These are phyloP conservation scores for Ceratonia siliqua DNA, from an alignment of 306 rosid genomes.

Conservation along the genomic window DNA sequence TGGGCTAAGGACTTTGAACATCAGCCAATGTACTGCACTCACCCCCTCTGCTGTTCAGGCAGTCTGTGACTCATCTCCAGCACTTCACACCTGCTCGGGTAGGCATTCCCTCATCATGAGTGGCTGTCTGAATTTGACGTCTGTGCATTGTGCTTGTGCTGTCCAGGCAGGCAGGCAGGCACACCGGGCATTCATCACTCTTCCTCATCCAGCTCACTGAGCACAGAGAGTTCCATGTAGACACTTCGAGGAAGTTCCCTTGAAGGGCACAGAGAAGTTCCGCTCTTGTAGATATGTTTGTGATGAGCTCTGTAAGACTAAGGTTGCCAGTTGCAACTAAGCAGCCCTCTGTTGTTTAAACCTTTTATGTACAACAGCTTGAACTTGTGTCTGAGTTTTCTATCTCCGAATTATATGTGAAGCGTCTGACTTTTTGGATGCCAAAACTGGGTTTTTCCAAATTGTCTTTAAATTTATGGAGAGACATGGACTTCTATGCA, in stretches of 20 bases:
- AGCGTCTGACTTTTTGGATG: conserved; percentile 28
- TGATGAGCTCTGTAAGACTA: conserved; percentile 23
- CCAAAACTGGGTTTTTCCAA: conserved; percentile 19
- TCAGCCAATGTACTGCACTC: conserved; percentile 97
- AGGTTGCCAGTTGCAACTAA: neutral
- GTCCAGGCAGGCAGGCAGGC: conserved; percentile 80
- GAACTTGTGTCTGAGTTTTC: neutral
- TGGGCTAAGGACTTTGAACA: conserved; percentile 77
- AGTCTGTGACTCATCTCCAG: conserved; percentile 83
- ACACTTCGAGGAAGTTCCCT: conserved; percentile 37
- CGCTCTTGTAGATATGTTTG: conserved; percentile 43
- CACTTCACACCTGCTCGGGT: conserved; percentile 91
- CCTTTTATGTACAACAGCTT: conserved; percentile 27
- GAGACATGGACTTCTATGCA: conserved; percentile 10
- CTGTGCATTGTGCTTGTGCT: conserved; percentile 92
- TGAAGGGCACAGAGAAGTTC: conserved; percentile 38
- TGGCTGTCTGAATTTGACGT: conserved; percentile 78
- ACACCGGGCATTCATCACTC: conserved; percentile 46
- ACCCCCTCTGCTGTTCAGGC: conserved; percentile 96
- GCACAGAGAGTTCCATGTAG: neutral
- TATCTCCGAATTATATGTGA: conserved; percentile 10
- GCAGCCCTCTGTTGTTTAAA: conserved; percentile 31
- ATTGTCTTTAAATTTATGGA: conserved; percentile 19
- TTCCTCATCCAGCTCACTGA: conserved; percentile 68
- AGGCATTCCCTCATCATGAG: conserved; percentile 93